Evolutionary conservation across 257 asterid species (phyloP).

Genomic region (Nicotiana knightiana): DNA sequence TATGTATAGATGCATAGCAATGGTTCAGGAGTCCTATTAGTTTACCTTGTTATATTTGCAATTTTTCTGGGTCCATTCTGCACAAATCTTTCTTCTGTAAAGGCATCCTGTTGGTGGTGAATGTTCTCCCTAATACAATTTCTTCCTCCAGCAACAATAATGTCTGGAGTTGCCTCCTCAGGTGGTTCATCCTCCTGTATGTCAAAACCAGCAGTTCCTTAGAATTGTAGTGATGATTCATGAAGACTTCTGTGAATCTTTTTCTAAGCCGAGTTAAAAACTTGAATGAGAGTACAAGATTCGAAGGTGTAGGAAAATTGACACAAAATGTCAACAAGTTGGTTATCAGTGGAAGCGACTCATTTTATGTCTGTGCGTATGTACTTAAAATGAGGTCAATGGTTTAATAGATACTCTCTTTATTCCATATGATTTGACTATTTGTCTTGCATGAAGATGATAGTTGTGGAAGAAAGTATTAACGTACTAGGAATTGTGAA

Average conservation of each 20-base stretch:
- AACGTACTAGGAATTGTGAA: not conserved
- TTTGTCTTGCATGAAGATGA: not conserved
- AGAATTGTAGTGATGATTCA: constrained; percentile 2
- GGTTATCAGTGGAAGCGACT: not conserved
- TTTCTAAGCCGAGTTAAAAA: not conserved
- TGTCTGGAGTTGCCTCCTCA: constrained; percentile 11
- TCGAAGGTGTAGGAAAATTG: not conserved
- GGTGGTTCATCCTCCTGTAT: constrained; percentile 37
- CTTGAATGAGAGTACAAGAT: not conserved
- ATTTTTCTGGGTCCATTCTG: constrained; percentile 8
- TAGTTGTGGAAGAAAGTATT: not conserved
- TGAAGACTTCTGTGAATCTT: constrained; percentile 5
- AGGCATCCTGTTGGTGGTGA: constrained; percentile 11
- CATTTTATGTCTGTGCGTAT: not conserved
- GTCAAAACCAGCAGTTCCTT: constrained; percentile 10
- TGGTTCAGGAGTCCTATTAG: not conserved
- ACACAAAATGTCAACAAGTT: not conserved
- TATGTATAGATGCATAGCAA: not conserved
- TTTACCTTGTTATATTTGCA: constrained; percentile 22
- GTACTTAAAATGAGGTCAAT: not conserved
- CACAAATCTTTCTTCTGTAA: constrained; percentile 16
- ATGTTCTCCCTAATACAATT: constrained; percentile 10
- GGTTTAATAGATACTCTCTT: not conserved
- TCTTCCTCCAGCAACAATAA: constrained; percentile 19
- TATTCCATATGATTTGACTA: constrained; percentile 2